Percentiles rank a stretch among this genome's conserved stretches.
phyloP scores from a whole-genome alignment of 345 rosid genomes.

The Psidium guajava region DNA sequence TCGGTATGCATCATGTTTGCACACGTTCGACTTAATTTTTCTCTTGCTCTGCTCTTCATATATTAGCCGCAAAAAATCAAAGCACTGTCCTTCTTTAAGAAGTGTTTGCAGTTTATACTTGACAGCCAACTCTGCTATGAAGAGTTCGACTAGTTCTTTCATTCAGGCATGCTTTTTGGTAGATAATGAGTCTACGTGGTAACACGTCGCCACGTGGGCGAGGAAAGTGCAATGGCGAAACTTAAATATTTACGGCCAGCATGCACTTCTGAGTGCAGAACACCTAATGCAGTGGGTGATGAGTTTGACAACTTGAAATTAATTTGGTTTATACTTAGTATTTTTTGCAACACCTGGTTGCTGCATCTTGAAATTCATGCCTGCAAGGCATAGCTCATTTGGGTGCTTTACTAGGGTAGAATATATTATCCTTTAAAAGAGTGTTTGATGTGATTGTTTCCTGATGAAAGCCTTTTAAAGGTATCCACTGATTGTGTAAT shows the following conservation, averaged over 20 bases:
- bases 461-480: background rate
- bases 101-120: background rate
- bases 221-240: background rate
- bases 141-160: background rate
- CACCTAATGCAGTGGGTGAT: background rate
- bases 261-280: background rate
- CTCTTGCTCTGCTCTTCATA: background rate
- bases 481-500: background rate
- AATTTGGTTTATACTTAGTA: background rate
- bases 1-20: constrained; percentile 28
- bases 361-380: background rate
- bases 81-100: background rate
- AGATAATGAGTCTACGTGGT: background rate
- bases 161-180: background rate
- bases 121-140: background rate
- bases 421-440: background rate
- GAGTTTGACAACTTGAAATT: background rate
- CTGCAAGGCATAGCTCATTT: background rate
- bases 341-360: background rate
- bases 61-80: background rate
- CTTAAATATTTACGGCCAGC: background rate
- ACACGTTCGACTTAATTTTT: background rate
- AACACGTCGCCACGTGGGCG: background rate
- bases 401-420: background rate
- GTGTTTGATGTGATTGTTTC: background rate